These are phyloP conservation scores for Quercus parvula DNA, from an alignment of 306 rosid genomes.

Conservation along the genomic window DNA sequence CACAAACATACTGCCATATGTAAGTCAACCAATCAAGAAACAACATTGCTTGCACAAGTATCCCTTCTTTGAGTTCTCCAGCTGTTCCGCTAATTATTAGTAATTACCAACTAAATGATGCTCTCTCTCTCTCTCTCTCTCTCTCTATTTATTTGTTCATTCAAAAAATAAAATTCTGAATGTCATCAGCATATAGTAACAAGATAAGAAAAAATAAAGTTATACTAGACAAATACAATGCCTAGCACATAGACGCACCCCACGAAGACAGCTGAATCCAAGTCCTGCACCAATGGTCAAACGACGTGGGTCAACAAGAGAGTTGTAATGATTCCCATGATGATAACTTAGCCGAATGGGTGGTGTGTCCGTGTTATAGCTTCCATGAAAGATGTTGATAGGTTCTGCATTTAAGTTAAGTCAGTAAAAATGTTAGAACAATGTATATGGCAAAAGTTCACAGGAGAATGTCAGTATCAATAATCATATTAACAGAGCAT, in stretches of 20 bases:
- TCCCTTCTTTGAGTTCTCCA: too few species aligned
- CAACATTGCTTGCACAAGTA: not conserved
- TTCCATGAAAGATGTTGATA: constrained; percentile 88
- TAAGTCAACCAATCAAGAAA: constrained; percentile 5
- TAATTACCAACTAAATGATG: too few species aligned
- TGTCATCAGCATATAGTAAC: not conserved
- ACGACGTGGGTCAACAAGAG: constrained; percentile 93
- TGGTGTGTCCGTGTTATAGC: constrained; percentile 76
- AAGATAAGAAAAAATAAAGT: not conserved
- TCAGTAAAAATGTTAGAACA: constrained; percentile 7
- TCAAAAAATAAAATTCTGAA: not conserved
- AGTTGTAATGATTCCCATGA: constrained; percentile 93
- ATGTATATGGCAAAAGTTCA: not conserved
- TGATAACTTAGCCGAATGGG: constrained; percentile 91
- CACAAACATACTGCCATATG: constrained; percentile 13
- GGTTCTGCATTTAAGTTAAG: constrained; percentile 74
- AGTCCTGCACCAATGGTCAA: constrained; percentile 85
- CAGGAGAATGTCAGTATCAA: not conserved
- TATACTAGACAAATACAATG: not conserved
- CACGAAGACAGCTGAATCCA: constrained; percentile 82
- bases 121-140: not conserved
- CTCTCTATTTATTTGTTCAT: not conserved
- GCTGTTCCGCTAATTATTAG: too few species aligned
- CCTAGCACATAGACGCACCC: constrained; percentile 43
- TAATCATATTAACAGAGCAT: not conserved